Conservation (phyloP, 306 rosid species). For the Citrullus amarus region DNA sequence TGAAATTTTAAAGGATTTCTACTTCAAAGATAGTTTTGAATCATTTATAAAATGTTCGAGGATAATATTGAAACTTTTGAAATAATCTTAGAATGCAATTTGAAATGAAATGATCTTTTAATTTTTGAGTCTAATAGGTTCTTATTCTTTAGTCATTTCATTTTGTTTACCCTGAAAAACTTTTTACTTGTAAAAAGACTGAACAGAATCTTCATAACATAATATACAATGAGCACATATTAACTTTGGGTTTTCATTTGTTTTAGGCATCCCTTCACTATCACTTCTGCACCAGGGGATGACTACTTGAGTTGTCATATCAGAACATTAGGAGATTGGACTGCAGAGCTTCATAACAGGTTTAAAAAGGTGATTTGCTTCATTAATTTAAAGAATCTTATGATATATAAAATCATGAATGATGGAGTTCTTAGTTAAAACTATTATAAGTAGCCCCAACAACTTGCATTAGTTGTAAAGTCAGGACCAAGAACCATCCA, state of each 20-base stretch:
- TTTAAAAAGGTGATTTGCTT: conserved; percentile 41
- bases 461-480: too few species aligned
- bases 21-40: too few species aligned
- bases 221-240: background rate
- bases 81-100: too few species aligned
- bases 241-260: background rate
- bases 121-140: too few species aligned
- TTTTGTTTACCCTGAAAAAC: background rate
- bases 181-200: background rate
- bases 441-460: too few species aligned
- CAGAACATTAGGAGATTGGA: conserved; percentile 80
- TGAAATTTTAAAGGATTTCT: too few species aligned
- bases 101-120: background rate
- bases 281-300: conserved; percentile 95
- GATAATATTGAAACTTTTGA: too few species aligned
- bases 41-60: too few species aligned
- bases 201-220: background rate
- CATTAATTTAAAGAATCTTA: background rate
- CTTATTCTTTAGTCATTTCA: too few species aligned
- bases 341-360: conserved; percentile 49
- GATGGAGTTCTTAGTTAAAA: too few species aligned
- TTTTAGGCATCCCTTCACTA: conserved; percentile 87
- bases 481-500: too few species aligned
- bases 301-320: conserved; percentile 83
- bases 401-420: background rate